These are phyloP conservation scores for Diutina scorzettiae DNA, from an alignment of 1,139 yeast genomes.

Conservation along the genomic window DNA sequence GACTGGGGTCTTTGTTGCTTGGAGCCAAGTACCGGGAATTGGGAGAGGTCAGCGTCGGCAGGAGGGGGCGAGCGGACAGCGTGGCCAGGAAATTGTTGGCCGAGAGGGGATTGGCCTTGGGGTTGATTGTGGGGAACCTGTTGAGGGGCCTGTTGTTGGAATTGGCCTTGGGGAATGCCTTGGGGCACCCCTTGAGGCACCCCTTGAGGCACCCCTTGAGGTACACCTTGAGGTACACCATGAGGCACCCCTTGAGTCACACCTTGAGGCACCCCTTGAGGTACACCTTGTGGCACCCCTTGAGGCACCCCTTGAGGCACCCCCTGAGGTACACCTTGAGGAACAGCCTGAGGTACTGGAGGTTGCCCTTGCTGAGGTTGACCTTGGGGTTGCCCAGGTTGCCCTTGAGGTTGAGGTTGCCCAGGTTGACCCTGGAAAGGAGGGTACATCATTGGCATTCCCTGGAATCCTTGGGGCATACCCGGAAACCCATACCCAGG, in stretches of 20 bases:
- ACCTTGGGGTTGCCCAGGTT: slow-evolving; percentile 9
- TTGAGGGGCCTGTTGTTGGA: slow-evolving; percentile 10
- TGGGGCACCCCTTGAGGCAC: not conserved
- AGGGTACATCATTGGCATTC: slow-evolving; percentile 11
- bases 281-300: not conserved
- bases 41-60: slow-evolving; percentile 34
- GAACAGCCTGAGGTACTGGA: slow-evolving; percentile 10
- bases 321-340: slow-evolving; percentile 6
- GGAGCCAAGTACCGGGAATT: slow-evolving; percentile 41
- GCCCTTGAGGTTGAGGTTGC: slow-evolving; percentile 7
- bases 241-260: not conserved
- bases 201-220: slow-evolving; percentile 8
- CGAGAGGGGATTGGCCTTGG: not conserved
- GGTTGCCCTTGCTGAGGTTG: slow-evolving; percentile 12
- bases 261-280: not conserved
- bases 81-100: not conserved
- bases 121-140: not conserved
- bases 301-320: slow-evolving; percentile 10
- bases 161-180: not conserved
- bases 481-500: slow-evolving; percentile 16
- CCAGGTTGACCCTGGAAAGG: slow-evolving; percentile 2
- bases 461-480: slow-evolving; percentile 17
- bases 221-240: slow-evolving; percentile 7
- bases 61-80: slow-evolving; percentile 8
- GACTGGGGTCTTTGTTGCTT: slow-evolving; percentile 18